Base-by-base conservation (phyloP, 2,329 filamentous ascomycete genomes). In the Cercospora sojina region DNA sequence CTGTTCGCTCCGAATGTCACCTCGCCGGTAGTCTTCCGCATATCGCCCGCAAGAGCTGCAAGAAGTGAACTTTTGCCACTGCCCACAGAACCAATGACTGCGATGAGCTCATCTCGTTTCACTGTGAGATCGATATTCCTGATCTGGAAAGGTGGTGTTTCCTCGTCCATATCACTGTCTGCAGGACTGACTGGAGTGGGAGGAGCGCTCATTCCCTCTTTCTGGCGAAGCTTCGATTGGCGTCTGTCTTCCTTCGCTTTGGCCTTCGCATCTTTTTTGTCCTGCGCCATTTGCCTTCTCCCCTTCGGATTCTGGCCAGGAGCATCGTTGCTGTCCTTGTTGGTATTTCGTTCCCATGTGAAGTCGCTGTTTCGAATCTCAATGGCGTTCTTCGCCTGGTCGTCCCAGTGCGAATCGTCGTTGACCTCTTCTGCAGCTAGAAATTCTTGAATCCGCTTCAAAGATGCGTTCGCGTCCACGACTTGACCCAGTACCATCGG, bases 11-110 rank as follows among this genome's bases (percentile, higher is more conserved):
- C 91, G 72, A 95, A 85, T 0, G 87, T 85, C 5, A 96, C 85
- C 41, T 90, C 85, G 10, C 93, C 93, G 3, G 80, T 81, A 0
- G 91, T 96, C 77, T 90, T 90, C 53, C 93, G 88, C 94, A 98
- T 98, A 70, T 98, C 94, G 25, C 95, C 94, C 0, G 93, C 94
- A 55, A 99, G 81, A 0, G 94, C 93, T 35, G 92, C 91, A 2
- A 99, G 86, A 1, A 99, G 81, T 0, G 93, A 97, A 59, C 86
- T 95, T 81, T 99, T 98, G 5, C 94, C 94, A 68, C 90, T 92
- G 1, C 92, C 92, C 1, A 96, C 93, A n/a, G 87, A 86, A 31
- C 92, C 92, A 74, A 96, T 97, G n/a, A 93, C 90, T 57, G 89
- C 94, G 63, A 93, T 83, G 2, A 96, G 84, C 75, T 96, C 92